Evolutionary conservation across 1,284 basidiomycete genomes (phyloP).

Genomic region (Ganoderma boninense): DNA sequence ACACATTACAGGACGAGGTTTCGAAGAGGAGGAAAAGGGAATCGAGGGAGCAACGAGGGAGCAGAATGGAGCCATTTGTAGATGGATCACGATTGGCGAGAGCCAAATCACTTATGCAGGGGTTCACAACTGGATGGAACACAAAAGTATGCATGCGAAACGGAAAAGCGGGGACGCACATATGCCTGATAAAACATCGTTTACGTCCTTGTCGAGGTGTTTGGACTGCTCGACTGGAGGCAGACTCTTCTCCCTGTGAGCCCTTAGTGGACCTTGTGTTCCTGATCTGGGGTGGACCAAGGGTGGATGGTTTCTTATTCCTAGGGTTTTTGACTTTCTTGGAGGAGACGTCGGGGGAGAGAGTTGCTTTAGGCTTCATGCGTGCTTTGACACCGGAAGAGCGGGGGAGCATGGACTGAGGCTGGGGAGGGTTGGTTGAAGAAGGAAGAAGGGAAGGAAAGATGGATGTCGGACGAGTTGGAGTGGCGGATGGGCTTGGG

Average conservation of each 20-base stretch:
- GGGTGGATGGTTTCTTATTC: background rate
- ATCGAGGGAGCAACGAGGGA: background rate
- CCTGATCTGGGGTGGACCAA: conserved; percentile 6
- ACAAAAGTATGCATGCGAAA: no score
- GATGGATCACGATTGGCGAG: background rate
- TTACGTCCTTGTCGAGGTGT: background rate
- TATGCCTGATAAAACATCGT: background rate
- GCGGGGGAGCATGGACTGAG: conserved; percentile 7
- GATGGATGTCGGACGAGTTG: conserved; percentile 5
- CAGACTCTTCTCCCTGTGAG: background rate
- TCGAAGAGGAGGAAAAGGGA: background rate
- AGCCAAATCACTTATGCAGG: background rate
- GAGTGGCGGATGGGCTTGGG: conserved; percentile 5
- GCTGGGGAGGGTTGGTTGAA: background rate
- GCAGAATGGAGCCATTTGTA: background rate
- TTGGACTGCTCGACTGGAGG: background rate
- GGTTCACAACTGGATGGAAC: background rate
- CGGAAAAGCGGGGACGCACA: background rate
- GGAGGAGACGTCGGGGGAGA: background rate
- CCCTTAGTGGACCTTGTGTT: background rate
- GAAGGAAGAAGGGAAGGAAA: background rate
- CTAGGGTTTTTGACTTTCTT: conserved; percentile 14
- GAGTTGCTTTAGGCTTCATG: conserved; percentile 12
- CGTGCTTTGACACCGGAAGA: conserved; percentile 12
- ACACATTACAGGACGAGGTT: background rate